These are phyloP conservation scores for Melaleuca alternifolia DNA, from an alignment of 345 rosid genomes.

Conservation along the genomic window DNA sequence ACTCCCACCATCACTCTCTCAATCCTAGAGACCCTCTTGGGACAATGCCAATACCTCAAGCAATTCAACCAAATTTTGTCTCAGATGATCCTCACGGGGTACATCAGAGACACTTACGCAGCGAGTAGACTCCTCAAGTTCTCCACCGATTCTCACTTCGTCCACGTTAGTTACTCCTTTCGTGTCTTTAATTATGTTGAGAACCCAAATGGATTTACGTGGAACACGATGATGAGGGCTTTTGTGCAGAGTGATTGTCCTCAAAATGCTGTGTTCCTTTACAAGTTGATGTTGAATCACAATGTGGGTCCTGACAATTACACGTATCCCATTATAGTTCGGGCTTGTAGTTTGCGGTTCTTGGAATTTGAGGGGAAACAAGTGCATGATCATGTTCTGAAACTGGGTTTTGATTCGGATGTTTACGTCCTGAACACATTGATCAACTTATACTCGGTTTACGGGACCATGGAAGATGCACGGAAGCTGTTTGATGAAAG, in stretches of 20 bases:
- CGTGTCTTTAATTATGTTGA: constrained; percentile 21
- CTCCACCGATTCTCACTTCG: constrained; percentile 26
- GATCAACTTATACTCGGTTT: constrained; percentile 35
- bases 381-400: constrained; percentile 33
- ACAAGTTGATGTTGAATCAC: constrained; percentile 29
- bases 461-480: constrained; percentile 26
- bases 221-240: constrained; percentile 44
- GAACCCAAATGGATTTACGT: constrained; percentile 38
- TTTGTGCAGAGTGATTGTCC: constrained; percentile 18
- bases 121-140: constrained; percentile 35
- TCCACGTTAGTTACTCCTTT: constrained; percentile 16
- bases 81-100: constrained; percentile 38
- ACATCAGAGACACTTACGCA: constrained; percentile 30
- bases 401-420: constrained; percentile 33
- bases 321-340: constrained; percentile 40
- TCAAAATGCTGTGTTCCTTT: constrained; percentile 16
- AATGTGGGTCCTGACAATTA: constrained; percentile 27
- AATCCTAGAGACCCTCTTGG: constrained; percentile 22
- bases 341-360: constrained; percentile 26
- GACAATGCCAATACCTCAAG: constrained; percentile 19
- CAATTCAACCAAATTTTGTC: constrained; percentile 45
- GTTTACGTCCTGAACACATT: constrained; percentile 40
- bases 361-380: constrained; percentile 28
- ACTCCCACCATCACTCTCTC: constrained; percentile 24
- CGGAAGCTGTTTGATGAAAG: constrained; percentile 41